Evolutionary conservation across 1,284 basidiomycete genomes (phyloP), one percentile per base, ranked within the genome.

Genomic region (Fomitopsis palustris): DNA sequence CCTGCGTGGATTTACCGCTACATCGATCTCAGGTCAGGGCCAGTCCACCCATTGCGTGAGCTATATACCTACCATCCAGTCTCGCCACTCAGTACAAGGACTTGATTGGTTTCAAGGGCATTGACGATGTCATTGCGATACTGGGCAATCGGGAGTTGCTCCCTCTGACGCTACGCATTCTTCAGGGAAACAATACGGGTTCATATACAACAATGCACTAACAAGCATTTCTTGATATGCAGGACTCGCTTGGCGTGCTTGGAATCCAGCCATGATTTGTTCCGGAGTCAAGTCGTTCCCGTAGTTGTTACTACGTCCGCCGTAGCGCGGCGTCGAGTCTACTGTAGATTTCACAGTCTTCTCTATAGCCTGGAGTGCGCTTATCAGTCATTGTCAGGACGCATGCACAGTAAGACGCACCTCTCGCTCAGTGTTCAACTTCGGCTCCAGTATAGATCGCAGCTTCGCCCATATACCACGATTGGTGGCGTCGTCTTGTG

Each of bases 1-100:
- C 85, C 77, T 99, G 97, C 0, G 97, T 99, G 1, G 96, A 98
- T 77, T 99, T 99, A 16, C 96, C 97, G 69, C 95, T 95, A 45
- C 2, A 54, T 29, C 9, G 9, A 41, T n/a, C 19, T 21, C 17
- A 54, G 43, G 62, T 55, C 55, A 45, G 25, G 4, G 14, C 23
- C 9, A 17, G 14, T 43, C 7, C 29, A 31, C 6, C 12, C n/a
- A 57, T 14, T 23, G 27, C 25, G 42, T n/a, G n/a, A 10, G 29
- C 14, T 8, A 25, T 8, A 38, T 8, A 66, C 76, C 68, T 66
- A 92, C 92, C 95, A 99, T 66, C 97, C 97, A 4, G 97, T 99
- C 77, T 99, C 97, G 47, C 97, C 97, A 68, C 95, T 96, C 0
- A 99, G 80, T 0, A 99, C 95, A 41, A 98, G 80, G 17, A 98